These are phyloP conservation scores for Acacia melanoxylon DNA, from an alignment of 306 rosid species.

Conservation along the genomic window DNA sequence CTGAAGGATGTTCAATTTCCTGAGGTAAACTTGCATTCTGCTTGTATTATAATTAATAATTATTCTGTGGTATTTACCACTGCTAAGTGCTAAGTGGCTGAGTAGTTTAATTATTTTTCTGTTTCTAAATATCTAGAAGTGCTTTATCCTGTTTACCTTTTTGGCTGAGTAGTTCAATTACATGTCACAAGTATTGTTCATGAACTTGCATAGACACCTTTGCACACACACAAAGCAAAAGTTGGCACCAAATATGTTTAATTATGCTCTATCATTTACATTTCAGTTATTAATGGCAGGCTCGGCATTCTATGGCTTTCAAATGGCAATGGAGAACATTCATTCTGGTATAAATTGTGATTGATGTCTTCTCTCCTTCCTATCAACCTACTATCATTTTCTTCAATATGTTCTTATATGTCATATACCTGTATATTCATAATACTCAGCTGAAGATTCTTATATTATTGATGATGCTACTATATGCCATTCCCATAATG, in stretches of 20 bases:
- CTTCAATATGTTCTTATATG: too few relatives aligned
- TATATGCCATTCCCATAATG: too few relatives aligned
- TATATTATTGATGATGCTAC: too few relatives aligned
- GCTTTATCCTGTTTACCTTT: constrained; percentile 6
- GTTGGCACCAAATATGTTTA: not conserved
- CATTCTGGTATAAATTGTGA: constrained; percentile 69
- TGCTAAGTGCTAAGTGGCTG: not conserved
- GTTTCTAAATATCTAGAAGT: not conserved
- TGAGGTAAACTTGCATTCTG: constrained; percentile 53
- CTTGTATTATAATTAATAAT: not conserved
- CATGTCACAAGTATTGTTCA: not conserved
- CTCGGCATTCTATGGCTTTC: constrained; percentile 93
- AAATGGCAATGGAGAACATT: constrained; percentile 92
- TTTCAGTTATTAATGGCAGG: constrained; percentile 44
- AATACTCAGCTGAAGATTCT: too few relatives aligned
- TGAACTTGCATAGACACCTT: not conserved
- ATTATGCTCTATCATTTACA: constrained; percentile 31
- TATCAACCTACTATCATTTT: too few relatives aligned
- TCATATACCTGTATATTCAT: too few relatives aligned
- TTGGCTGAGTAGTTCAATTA: not conserved
- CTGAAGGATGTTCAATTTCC: constrained; percentile 81
- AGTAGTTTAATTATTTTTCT: constrained; percentile 15
- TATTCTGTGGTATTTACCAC: not conserved
- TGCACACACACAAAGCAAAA: not conserved
- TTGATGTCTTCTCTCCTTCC: constrained; percentile 15